Evolutionary conservation across 1,139 yeast genomes (phyloP).

Genomic region (Kodamaea ohmeri): DNA sequence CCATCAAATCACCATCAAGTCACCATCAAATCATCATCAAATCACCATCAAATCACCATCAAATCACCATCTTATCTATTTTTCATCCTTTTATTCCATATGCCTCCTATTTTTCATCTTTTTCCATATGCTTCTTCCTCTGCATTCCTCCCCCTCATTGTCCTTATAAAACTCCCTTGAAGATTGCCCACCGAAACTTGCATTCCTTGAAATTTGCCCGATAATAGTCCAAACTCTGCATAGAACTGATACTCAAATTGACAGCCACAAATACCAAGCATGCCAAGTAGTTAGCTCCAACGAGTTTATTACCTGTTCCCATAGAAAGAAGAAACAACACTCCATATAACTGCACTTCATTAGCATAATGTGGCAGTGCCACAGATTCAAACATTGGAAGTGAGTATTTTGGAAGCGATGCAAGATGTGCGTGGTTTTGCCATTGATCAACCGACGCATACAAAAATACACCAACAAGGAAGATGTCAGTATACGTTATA

Average conservation of each 20-base stretch:
- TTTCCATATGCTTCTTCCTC: no score
- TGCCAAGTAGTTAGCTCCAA: conserved; percentile 20
- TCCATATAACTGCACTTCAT: conserved; percentile 66
- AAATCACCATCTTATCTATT: background rate
- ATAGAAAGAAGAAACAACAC: conserved; percentile 26
- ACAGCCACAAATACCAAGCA: conserved; percentile 56
- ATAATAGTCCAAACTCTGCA: conserved; percentile 58
- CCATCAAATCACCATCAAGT: no score
- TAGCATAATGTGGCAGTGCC: conserved; percentile 79
- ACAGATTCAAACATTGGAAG: conserved; percentile 56
- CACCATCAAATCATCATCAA: no score
- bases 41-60: no score
- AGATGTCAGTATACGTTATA: conserved; percentile 4
- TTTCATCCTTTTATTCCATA: background rate
- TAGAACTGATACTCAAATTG: conserved; percentile 62
- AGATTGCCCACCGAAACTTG: conserved; percentile 12
- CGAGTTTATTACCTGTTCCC: conserved; percentile 9
- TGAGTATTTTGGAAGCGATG: conserved; percentile 63
- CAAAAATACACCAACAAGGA: conserved; percentile 30
- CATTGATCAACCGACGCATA: conserved; percentile 56
- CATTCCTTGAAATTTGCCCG: conserved; percentile 16
- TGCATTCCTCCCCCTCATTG: no score
- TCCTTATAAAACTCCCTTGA: conserved; percentile 13
- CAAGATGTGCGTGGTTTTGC: conserved; percentile 56
- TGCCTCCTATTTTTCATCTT: background rate